Base-by-base conservation (phyloP, 176 grass and related monocot genomes). In the Zea luxurians region DNA sequence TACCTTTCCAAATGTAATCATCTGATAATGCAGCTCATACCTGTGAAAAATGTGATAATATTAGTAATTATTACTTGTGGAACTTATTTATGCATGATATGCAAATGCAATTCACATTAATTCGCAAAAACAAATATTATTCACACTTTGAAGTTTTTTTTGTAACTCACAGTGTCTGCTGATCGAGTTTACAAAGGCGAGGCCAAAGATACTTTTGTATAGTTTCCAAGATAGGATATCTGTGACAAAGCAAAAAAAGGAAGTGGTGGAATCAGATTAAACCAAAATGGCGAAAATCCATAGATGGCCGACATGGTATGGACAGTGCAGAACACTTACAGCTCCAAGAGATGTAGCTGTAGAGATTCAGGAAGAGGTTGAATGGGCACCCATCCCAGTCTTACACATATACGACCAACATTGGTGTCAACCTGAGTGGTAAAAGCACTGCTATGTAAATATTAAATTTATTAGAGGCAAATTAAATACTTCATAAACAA, bases 1-100 rank as follows among this genome's bases (percentile, higher is more conserved):
- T 95, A 99, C 96, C 96, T 99, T 99, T 62, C 96, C 96, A 77
- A 95, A 99, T 62, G 96, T 99, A 80, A 99, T 99, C 96, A 99
- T 91, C 70, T 99, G 96, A 83, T 99, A 99, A 75, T 99, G 96
- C 83, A 99, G 88, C 71, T 99, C 96, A 78, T 99, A 99, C 83
- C 92, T 99, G 79, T 82, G 77, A 66, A 91, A 91, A 65, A 13
- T 48, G 4, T 88, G 49, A 78, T 48, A 66, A 49, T 58, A 84
- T 18, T 64, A 57, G 58, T 60, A 80, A 62, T 4, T 71, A 57
- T 75, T 65, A 16, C 13, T 79, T 37, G 37, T 42, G 17, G 20
- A 50, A 48, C 9, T 63, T 79, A 36, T 53, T 69, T 59, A 20
- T 62, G 64, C 43, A 82, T 70, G 40, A 54, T 74, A 55, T 78